A percentile compares a stretch with the other conserved stretches of the same genome.
Conservation (phyloP, 129 eudicot species). For the Daucus carota region DNA sequence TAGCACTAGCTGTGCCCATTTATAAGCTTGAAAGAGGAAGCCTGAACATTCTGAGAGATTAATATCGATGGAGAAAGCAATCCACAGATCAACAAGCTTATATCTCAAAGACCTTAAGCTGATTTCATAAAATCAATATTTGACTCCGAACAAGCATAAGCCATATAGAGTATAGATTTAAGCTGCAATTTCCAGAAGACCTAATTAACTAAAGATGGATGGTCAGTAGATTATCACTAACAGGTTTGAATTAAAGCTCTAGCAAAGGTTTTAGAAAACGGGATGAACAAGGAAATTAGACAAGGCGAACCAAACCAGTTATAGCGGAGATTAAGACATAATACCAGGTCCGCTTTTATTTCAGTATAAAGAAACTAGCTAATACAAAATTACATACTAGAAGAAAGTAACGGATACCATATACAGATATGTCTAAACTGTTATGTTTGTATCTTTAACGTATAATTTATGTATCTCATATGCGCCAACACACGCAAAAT, state of each 20-base stretch:
- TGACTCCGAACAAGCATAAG: neutral
- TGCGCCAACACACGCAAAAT: neutral
- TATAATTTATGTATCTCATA: neutral
- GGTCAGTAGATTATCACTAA: neutral
- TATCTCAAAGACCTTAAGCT: neutral
- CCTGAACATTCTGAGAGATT: neutral
- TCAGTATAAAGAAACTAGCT: neutral
- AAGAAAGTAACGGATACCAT: neutral
- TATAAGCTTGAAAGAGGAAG: neutral
- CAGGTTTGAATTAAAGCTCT: neutral
- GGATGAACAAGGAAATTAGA: neutral
- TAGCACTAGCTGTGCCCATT: neutral
- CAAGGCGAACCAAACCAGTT: neutral
- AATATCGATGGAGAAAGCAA: neutral
- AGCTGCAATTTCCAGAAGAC: neutral
- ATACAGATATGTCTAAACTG: neutral
- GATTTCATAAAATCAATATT: neutral
- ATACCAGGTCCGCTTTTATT: neutral
- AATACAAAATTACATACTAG: neutral
- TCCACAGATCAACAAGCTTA: neutral
- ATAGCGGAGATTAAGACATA: neutral
- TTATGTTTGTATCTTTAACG: neutral
- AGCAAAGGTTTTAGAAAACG: neutral
- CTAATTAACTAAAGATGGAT: neutral
- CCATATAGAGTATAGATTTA: neutral